A percentile compares a stretch with the other conserved stretches of the same genome.
These are phyloP conservation scores for Yamadazyma atmosphaerica DNA, from an alignment of 1,139 yeast species.

Conservation along the genomic window DNA sequence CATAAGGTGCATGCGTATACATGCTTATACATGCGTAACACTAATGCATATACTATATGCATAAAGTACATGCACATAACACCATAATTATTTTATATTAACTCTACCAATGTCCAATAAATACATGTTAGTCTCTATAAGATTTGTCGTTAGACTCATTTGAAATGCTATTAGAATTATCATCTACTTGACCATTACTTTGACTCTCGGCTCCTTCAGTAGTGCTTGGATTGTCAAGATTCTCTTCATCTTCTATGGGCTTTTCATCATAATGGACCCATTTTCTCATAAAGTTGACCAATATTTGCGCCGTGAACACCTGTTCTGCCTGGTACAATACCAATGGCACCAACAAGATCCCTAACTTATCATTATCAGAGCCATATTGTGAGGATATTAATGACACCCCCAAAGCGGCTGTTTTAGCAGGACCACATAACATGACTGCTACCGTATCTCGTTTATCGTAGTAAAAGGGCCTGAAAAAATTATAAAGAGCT, in stretches of 20 bases:
- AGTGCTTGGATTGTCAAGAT: too few species aligned
- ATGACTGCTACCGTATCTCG: conserved; percentile 75
- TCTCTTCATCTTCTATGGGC: conserved; percentile 16
- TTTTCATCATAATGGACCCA: conserved; percentile 57
- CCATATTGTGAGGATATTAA: conserved; percentile 81
- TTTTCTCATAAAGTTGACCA: conserved; percentile 61
- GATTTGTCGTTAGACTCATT: neutral
- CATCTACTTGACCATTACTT: neutral
- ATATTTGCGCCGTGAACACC: conserved; percentile 71
- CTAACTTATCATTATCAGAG: conserved; percentile 56
- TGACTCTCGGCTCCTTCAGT: neutral
- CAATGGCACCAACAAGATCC: conserved; percentile 73
- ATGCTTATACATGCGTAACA: too few species aligned
- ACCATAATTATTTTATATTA: too few species aligned
- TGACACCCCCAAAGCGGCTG: conserved; percentile 89
- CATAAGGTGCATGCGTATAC: too few species aligned
- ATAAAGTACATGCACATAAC: too few species aligned
- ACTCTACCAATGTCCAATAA: too few species aligned
- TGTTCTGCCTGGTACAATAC: conserved; percentile 87
- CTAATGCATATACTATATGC: too few species aligned
- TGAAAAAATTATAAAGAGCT: conserved; percentile 39
- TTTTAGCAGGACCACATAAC: conserved; percentile 91
- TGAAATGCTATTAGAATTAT: neutral
- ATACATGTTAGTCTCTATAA: neutral
- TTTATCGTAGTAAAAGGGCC: conserved; percentile 70